Conservation (phyloP, 345 rosid species). For the Corchorus capsularis region DNA sequence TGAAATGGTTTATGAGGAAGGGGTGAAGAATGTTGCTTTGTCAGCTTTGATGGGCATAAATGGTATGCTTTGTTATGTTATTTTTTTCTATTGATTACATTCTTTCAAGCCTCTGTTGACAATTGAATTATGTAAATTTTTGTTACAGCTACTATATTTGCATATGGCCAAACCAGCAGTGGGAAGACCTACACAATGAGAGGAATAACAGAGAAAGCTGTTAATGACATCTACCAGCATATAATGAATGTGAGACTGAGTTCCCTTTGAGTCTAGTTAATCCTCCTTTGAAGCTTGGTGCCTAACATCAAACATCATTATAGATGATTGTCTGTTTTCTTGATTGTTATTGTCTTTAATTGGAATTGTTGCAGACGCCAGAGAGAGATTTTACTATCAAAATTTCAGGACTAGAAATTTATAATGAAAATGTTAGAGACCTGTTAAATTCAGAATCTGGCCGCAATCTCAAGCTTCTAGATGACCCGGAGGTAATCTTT, state of each 20-base stretch:
- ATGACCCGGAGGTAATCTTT: conserved; percentile 91
- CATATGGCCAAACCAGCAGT: conserved; percentile 98
- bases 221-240: conserved; percentile 85
- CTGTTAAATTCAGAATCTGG: conserved; percentile 89
- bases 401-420: conserved; percentile 96
- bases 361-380: conserved; percentile 64
- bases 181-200: conserved; percentile 98
- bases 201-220: conserved; percentile 99
- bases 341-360: conserved; percentile 19
- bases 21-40: conserved; percentile 96
- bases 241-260: conserved; percentile 62
- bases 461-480: conserved; percentile 92
- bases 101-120: not conserved
- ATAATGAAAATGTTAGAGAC: conserved; percentile 95
- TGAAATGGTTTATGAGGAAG: conserved; percentile 89
- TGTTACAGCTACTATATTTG: conserved; percentile 91
- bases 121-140: not conserved
- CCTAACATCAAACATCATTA: not conserved
- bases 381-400: conserved; percentile 92
- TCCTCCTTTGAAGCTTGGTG: conserved; percentile 1
- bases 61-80: conserved; percentile 41
- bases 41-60: conserved; percentile 96
- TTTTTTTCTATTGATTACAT: not conserved
- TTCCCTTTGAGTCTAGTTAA: conserved; percentile 13
- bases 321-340: not conserved